phyloP scores from a whole-genome alignment of 176 grass and related monocot genomes.

The Calamus simplicifolius region DNA sequence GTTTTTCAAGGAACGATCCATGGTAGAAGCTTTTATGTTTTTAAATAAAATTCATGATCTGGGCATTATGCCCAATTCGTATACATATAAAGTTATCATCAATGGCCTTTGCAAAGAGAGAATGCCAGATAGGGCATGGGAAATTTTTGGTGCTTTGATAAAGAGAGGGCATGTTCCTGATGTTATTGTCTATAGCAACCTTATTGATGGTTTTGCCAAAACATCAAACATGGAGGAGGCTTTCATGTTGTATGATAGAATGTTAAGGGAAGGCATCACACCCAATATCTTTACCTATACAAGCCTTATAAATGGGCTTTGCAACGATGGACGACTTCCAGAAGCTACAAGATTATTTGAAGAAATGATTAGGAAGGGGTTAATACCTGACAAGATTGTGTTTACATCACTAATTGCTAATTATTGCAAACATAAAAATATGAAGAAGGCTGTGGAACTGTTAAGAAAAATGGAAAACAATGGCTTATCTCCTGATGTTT shows the following conservation, averaged over 20 bases:
- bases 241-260: slow-evolving; percentile 18
- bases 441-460: slow-evolving; percentile 39
- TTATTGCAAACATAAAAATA: slow-evolving; percentile 45
- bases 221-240: slow-evolving; percentile 16
- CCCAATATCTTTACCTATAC: slow-evolving; percentile 29
- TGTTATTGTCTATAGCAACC: slow-evolving; percentile 25
- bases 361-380: slow-evolving; percentile 14
- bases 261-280: slow-evolving; percentile 14
- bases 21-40: slow-evolving; percentile 53
- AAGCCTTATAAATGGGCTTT: slow-evolving; percentile 24
- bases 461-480: slow-evolving; percentile 36
- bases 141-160: slow-evolving; percentile 55
- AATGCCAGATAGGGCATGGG: slow-evolving; percentile 31
- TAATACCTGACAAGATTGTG: slow-evolving; percentile 25
- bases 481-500: slow-evolving; percentile 16
- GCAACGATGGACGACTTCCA: slow-evolving; percentile 11
- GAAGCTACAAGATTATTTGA: slow-evolving; percentile 21
- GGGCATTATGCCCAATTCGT: slow-evolving; percentile 54
- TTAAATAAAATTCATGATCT: slow-evolving; percentile 36
- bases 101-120: slow-evolving; percentile 51
- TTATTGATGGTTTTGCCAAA: slow-evolving; percentile 27
- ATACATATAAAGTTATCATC: slow-evolving; percentile 53
- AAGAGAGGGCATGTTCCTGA: slow-evolving; percentile 41
- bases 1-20: slow-evolving; percentile 38
- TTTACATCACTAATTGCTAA: slow-evolving; percentile 55